Evolutionary conservation across 257 asterid species (phyloP), one percentile per base, ranked within the genome.

Genomic region (Ehretia macrophylla): DNA sequence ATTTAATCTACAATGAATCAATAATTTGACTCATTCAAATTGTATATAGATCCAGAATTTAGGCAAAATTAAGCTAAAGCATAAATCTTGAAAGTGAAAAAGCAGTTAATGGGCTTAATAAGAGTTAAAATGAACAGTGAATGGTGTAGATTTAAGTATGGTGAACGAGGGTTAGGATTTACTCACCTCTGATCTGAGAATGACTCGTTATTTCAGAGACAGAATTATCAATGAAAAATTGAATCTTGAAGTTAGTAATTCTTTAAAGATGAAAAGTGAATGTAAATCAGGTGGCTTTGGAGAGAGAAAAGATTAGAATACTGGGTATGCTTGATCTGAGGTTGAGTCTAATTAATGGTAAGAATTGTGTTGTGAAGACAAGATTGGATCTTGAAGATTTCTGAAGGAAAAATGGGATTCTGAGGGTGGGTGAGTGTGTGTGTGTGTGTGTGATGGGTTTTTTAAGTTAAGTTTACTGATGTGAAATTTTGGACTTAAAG

Each of bases 371-470:
- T 14, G 18, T 10, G 21, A 51, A 63, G 53, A 64, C 44, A 70
- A 59, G 54, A 51, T 20, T 66, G 75, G 72, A 81, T 77, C 86
- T 77, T 79, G 78, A 45, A 61, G 55, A n/a, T 17, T 58, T 39
- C 23, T 18, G 50, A 47, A 18, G 14, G 20, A 56, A 23, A 35
- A 21, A 11, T 64, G 37, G 56, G 38, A 19, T 39, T 51, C 8
- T 40, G 23, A 11, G 58, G 55, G n/a, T n/a, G n/a, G n/a, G n/a
- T n/a, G n/a, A n/a, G n/a, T n/a, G n/a, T n/a, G n/a, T n/a, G n/a
- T n/a, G n/a, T n/a, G n/a, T n/a, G n/a, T n/a, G n/a, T n/a, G n/a
- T n/a, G n/a, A n/a, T n/a, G n/a, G n/a, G n/a, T n/a, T n/a, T n/a
- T n/a, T n/a, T n/a, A n/a, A n/a, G n/a, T n/a, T n/a, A n/a, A n/a